phyloP scores from a whole-genome alignment of 2,329 filamentous ascomycete genomes.

The Hymenoscyphus fraxineus region DNA sequence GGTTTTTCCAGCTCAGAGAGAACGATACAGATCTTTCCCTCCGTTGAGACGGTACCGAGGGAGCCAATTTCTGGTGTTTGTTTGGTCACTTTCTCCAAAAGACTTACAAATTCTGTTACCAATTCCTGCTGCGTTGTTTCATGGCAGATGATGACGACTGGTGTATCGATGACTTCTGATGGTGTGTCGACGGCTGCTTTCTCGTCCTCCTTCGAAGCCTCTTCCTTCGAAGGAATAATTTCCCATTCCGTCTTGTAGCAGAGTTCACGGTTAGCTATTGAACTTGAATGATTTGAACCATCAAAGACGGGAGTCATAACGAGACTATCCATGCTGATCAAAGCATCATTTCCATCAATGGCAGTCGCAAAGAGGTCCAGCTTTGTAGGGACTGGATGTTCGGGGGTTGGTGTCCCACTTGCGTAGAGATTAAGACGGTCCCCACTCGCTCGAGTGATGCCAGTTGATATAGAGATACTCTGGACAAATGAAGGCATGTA shows the following conservation, averaged over 20 bases:
- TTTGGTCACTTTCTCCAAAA: conserved; percentile 35
- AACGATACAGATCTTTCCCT: conserved; percentile 41
- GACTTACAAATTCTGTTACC: conserved; percentile 36
- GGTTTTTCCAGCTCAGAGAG: conserved; percentile 42
- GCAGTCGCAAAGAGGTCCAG: conserved; percentile 38
- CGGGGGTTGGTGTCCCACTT: conserved; percentile 32
- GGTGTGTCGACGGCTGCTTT: conserved; percentile 2
- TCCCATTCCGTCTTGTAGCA: conserved; percentile 49
- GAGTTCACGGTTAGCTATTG: conserved; percentile 37
- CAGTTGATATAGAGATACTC: conserved; percentile 37
- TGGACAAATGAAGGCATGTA: conserved; percentile 44
- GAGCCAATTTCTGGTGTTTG: conserved; percentile 34
- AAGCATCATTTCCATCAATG: conserved; percentile 31
- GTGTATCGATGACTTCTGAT: conserved; percentile 10
- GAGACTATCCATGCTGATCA: conserved; percentile 38
- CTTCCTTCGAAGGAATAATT: conserved; percentile 24
- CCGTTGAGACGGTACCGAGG: conserved; percentile 32
- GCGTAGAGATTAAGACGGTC: conserved; percentile 38
- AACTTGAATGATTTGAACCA: conserved; percentile 29
- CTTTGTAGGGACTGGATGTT: conserved; percentile 37
- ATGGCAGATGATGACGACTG: conserved; percentile 41
- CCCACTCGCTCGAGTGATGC: conserved; percentile 33
- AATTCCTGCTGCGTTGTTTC: conserved; percentile 35
- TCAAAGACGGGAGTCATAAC: conserved; percentile 42
- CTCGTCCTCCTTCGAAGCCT: not conserved